Conservation (phyloP, 208 protist species). For the Acanthamoeba triangularis region DNA sequence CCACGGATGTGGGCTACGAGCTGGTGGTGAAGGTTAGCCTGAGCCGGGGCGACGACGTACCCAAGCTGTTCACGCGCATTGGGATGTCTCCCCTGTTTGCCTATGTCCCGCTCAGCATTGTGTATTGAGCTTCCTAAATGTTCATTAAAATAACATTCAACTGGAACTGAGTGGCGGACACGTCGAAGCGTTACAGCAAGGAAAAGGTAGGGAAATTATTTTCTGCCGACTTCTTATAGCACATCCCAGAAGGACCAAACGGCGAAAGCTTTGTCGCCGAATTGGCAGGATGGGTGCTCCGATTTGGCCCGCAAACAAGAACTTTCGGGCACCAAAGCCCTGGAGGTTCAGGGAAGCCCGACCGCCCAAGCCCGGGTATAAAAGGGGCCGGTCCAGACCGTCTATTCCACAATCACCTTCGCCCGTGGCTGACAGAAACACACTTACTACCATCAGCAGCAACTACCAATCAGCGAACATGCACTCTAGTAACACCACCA, state of each 20-base stretch:
- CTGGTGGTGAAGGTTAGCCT: slow-evolving; percentile 30
- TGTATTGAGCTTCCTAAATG: too few relatives aligned
- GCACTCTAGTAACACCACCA: neutral
- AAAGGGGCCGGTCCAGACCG: neutral
- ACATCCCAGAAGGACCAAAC: too few relatives aligned
- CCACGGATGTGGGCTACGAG: neutral
- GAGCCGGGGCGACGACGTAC: slow-evolving; percentile 22
- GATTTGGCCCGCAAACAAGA: neutral
- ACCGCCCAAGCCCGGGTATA: neutral
- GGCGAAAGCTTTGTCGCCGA: too few relatives aligned
- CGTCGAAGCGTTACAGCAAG: too few relatives aligned
- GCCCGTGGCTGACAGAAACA: neutral
- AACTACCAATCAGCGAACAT: neutral
- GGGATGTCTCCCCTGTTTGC: slow-evolving; percentile 11
- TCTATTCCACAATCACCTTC: neutral
- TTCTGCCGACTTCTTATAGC: too few relatives aligned
- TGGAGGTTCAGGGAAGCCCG: neutral
- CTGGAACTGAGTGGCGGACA: too few relatives aligned
- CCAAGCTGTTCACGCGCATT: slow-evolving; percentile 45
- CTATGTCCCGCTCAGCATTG: slow-evolving; percentile 4
- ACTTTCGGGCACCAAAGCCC: neutral
- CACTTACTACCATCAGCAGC: neutral
- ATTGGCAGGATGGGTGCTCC: neutral
- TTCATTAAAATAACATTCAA: too few relatives aligned
- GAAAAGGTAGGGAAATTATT: too few relatives aligned